These are phyloP conservation scores for Pichia manshurica DNA, from an alignment of 805 yeast genomes.

Conservation along the genomic window DNA sequence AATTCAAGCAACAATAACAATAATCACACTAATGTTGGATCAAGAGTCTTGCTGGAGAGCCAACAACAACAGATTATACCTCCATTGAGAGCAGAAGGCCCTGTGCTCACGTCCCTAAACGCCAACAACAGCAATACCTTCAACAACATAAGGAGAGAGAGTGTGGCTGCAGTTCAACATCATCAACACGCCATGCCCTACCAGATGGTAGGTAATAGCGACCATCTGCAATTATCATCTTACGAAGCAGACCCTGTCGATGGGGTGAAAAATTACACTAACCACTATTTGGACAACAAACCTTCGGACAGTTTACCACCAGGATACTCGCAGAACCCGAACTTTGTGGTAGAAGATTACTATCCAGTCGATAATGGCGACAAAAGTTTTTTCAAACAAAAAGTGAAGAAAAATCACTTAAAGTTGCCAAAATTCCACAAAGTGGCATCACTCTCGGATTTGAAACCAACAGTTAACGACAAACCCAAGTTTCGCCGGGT, in stretches of 20 bases:
- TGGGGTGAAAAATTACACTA: neutral
- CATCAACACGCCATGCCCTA: constrained; percentile 4
- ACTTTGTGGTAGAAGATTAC: neutral
- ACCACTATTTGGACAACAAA: neutral
- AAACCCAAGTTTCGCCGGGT: constrained; percentile 69
- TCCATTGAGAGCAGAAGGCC: constrained; percentile 30
- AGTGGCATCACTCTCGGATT: constrained; percentile 41
- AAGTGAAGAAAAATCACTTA: neutral
- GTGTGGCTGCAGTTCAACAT: constrained; percentile 27
- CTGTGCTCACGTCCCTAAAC: constrained; percentile 19
- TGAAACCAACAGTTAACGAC: constrained; percentile 55
- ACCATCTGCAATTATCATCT: neutral
- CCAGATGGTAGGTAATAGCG: neutral
- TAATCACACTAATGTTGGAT: neutral
- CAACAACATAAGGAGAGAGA: constrained; percentile 26
- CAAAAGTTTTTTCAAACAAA: neutral
- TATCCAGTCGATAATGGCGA: neutral
- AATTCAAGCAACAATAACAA: neutral
- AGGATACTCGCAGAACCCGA: neutral
- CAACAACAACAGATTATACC: constrained; percentile 26
- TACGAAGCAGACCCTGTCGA: neutral
- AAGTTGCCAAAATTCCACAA: constrained; percentile 37
- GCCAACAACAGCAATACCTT: constrained; percentile 7
- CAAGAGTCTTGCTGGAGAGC: constrained; percentile 3
- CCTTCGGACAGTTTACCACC: neutral